phyloP scores from a whole-genome alignment of 1,284 basidiomycete species.

The Sporisorium graminicola region DNA sequence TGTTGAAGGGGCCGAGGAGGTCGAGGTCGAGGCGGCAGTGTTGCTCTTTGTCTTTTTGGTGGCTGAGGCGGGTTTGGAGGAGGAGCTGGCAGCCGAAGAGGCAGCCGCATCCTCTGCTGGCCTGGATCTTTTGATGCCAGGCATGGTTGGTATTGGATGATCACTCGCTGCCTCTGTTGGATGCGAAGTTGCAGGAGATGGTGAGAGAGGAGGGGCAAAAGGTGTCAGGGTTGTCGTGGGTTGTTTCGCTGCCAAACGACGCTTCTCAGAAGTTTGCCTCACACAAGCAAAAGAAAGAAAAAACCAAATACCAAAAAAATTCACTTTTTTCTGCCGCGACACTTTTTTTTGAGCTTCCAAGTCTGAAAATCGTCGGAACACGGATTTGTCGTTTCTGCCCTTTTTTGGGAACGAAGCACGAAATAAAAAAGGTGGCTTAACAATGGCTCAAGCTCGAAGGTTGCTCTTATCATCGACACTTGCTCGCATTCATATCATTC shows the following conservation, averaged over 20 bases:
- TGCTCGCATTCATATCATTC: too few relatives aligned
- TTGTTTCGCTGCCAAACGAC: not conserved
- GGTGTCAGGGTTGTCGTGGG: not conserved
- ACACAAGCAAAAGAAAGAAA: not conserved
- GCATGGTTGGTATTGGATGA: constrained; percentile 27
- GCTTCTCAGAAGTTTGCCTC: constrained; percentile 5
- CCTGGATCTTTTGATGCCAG: constrained; percentile 53
- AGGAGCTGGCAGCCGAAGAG: constrained; percentile 37
- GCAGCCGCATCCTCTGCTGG: constrained; percentile 35
- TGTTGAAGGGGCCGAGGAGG: constrained; percentile 22
- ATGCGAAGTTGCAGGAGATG: too few relatives aligned
- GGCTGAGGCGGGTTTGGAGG: constrained; percentile 23
- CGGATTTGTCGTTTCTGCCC: not conserved
- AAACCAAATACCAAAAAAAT: not conserved
- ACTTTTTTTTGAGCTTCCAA: constrained; percentile 4
- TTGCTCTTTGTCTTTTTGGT: constrained; percentile 36
- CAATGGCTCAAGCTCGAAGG: too few relatives aligned
- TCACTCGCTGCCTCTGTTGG: constrained; percentile 5
- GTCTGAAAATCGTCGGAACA: not conserved
- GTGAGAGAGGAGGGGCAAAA: not conserved
- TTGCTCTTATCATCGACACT: too few relatives aligned
- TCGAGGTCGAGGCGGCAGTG: constrained; percentile 11
- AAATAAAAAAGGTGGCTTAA: not conserved
- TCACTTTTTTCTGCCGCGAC: not conserved
- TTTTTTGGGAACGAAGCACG: not conserved